These are phyloP conservation scores for Rosellinia necatrix DNA, from an alignment of 2,329 filamentous ascomycete genomes.

Conservation along the genomic window DNA sequence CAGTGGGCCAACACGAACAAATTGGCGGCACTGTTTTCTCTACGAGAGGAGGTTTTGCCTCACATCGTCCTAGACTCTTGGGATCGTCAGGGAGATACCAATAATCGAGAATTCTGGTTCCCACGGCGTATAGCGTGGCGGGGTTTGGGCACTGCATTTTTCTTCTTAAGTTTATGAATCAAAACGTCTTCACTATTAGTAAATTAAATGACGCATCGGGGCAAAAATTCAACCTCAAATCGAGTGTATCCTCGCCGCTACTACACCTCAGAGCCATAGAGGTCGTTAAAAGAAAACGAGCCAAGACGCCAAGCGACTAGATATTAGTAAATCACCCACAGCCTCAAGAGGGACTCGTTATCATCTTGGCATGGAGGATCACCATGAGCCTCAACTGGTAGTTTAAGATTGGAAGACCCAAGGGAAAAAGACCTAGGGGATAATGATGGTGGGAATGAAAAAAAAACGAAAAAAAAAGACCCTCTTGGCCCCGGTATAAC, in stretches of 20 bases:
- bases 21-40: background rate
- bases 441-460: no score
- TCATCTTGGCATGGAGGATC: constrained; percentile 27
- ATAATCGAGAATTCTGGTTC: background rate
- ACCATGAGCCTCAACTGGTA: constrained; percentile 18
- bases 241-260: background rate
- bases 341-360: constrained; percentile 14
- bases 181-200: no score
- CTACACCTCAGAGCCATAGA: no score
- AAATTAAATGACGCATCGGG: no score
- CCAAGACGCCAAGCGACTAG: constrained; percentile 16
- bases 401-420: constrained; percentile 16
- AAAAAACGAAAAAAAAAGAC: no score
- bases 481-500: constrained; percentile 1
- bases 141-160: background rate
- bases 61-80: background rate
- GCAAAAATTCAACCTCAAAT: no score
- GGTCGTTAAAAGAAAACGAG: constrained; percentile 13
- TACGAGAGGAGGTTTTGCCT: background rate
- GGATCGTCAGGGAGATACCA: constrained; percentile 4
- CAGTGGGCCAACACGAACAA: constrained; percentile 13
- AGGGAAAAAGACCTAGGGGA: constrained; percentile 3
- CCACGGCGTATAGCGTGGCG: background rate
- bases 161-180: no score
- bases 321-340: background rate